Conservation (phyloP, 257 asterid species). For the Fraxinus anomala region DNA sequence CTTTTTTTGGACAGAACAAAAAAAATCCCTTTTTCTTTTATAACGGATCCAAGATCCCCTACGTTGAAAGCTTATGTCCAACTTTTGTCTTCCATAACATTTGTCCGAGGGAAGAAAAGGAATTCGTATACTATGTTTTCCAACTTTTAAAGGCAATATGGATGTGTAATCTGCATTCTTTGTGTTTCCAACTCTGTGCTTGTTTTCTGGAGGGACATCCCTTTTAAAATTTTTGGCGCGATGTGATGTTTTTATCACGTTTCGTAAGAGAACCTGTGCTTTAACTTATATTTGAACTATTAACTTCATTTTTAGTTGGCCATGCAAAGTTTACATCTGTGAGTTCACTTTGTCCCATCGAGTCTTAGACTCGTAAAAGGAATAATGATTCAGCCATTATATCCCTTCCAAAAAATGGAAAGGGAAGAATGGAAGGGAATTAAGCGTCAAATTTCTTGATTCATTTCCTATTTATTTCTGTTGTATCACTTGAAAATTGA, state of each 20-base stretch:
- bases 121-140: too few species aligned
- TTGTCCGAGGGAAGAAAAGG: not conserved
- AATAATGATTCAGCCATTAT: not conserved
- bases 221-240: too few species aligned
- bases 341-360: not conserved
- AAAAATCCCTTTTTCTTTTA: too few species aligned
- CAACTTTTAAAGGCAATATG: too few species aligned
- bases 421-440: not conserved
- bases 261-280: not conserved
- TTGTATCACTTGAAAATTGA: not conserved
- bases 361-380: not conserved
- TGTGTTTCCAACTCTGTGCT: not conserved
- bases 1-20: too few species aligned
- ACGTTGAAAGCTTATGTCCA: too few species aligned
- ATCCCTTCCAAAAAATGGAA: not conserved
- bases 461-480: not conserved
- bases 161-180: not conserved
- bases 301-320: not conserved
- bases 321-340: not conserved
- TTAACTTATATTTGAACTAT: not conserved
- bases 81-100: too few species aligned
- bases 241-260: not conserved
- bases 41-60: too few species aligned
- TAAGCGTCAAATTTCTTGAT: not conserved
- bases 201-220: too few species aligned